Evolutionary conservation across 2,329 filamentous ascomycete genomes (phyloP), one percentile per base, ranked within the genome.

Genomic region (Colletotrichum spaethianum): DNA sequence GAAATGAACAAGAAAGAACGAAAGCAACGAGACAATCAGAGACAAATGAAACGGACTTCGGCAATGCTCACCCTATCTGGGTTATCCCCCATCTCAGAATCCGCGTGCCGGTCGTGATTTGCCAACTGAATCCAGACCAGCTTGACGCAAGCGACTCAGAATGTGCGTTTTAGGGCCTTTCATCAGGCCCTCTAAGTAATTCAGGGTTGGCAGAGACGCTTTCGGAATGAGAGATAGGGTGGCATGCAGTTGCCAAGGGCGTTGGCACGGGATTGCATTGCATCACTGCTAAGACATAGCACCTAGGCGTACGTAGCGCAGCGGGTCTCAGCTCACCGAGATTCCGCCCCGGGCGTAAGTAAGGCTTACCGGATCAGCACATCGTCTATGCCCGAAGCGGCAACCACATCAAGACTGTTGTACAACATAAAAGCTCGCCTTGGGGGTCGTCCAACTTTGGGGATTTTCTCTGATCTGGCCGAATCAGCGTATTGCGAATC

Each of bases 271-370:
- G 31, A 36, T 4, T n/a, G 3, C 33, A 23, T 23, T 62, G 46
- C 57, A 48, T 50, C 56, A 55, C 33, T 9, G 16, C 44, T 55
- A 60, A 63, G 65, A 67, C 57, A 63, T 26, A 36, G 28, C 12
- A 8, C 20, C 23, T 44, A 42, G 64, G 64, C 67, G 7, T 12
- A 69, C 42, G 67, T 65, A 62, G 20, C 18, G 4, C 16, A 1
- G 16, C 33, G 44, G 5, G 26, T n/a, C 53, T 8, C 38, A 46
- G 48, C 23, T 28, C 44, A 8, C 26, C 57, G 18, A 31, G 26
- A n/a, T 23, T 62, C 2, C 46, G 23, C 18, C 18, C 18, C 60
- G 60, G 60, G 36, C 42, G 33, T 28, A 42, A 26, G 33, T 28
- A 42, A 26, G 23, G 42, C 40, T 33, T 60, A 40, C 14, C 55